Conservation (phyloP, 2,329 filamentous ascomycete species). For the Phialophora tarda region DNA sequence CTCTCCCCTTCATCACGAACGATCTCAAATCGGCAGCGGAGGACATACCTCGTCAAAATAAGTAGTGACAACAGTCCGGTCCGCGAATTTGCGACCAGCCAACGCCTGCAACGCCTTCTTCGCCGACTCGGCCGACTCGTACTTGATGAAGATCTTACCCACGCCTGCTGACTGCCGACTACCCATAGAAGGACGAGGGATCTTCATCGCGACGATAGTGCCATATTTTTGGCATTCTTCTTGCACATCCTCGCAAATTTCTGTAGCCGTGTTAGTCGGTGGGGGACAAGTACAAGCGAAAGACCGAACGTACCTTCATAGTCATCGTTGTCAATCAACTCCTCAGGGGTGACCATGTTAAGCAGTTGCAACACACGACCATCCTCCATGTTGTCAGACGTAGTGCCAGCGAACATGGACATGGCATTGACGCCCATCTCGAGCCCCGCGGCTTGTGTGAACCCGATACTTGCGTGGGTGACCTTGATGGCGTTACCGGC, state of each 20-base stretch:
- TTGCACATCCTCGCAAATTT: constrained; percentile 93
- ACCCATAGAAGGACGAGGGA: constrained; percentile 83
- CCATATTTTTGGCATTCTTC: constrained; percentile 96
- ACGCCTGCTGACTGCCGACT: constrained; percentile 85
- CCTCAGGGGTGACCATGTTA: constrained; percentile 98
- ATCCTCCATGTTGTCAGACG: constrained; percentile 75
- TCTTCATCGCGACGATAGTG: constrained; percentile 82
- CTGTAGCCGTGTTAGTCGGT: constrained; percentile 54
- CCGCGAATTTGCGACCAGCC: constrained; percentile 92
- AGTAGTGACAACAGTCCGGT: constrained; percentile 93
- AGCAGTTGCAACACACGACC: constrained; percentile 87
- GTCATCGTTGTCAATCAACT: constrained; percentile 90
- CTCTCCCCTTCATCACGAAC: background rate
- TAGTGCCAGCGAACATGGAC: constrained; percentile 94
- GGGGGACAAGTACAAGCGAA: constrained; percentile 3
- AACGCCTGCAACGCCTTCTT: constrained; percentile 86
- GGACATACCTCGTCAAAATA: constrained; percentile 84
- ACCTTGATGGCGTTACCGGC: constrained; percentile 87
- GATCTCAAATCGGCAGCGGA: background rate
- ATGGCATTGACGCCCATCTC: constrained; percentile 98
- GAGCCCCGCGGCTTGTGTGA: constrained; percentile 87
- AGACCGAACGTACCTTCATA: constrained; percentile 73
- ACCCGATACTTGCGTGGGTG: constrained; percentile 85
- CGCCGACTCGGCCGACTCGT: constrained; percentile 75
- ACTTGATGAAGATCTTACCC: constrained; percentile 98